A percentile compares a stretch with the other conserved stretches of the same genome.
phyloP scores from a whole-genome alignment of 2,329 filamentous ascomycete species.

The Xylaria digitata region DNA sequence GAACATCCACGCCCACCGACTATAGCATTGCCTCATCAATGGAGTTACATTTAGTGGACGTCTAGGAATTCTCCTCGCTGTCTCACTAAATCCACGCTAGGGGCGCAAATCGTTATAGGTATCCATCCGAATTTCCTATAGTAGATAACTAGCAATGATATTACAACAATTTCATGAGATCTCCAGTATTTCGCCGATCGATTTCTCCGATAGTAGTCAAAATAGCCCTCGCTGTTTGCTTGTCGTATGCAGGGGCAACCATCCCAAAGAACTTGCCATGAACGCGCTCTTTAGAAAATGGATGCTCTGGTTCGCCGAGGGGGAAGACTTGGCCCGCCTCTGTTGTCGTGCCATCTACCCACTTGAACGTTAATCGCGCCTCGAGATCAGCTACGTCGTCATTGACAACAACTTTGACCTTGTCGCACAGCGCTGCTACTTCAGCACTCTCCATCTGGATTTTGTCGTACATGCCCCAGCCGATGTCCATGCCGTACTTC shows the following conservation, averaged over 20 bases:
- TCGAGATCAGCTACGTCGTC: conserved; percentile 37
- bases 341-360: conserved; percentile 35
- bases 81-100: too few species aligned
- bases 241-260: conserved; percentile 38
- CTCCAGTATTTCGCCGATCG: conserved; percentile 29
- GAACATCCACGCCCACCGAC: too few species aligned
- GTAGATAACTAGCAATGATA: not conserved
- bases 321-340: conserved; percentile 37
- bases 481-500: conserved; percentile 42
- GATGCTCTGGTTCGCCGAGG: conserved; percentile 43
- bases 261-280: conserved; percentile 43
- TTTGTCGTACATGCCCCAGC: conserved; percentile 44
- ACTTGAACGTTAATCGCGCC: conserved; percentile 33
- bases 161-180: conserved; percentile 37
- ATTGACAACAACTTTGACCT: conserved; percentile 37
- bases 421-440: conserved; percentile 40
- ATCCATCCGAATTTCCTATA: too few species aligned
- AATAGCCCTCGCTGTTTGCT: conserved; percentile 32
- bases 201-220: conserved; percentile 35
- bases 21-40: too few species aligned
- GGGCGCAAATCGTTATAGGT: too few species aligned
- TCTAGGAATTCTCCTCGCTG: too few species aligned
- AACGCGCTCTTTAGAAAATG: conserved; percentile 41
- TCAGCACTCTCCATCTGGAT: conserved; percentile 38
- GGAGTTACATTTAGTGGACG: too few species aligned